Conservation (phyloP, 805 yeast species). For the Zygoascus flipseniorum region DNA sequence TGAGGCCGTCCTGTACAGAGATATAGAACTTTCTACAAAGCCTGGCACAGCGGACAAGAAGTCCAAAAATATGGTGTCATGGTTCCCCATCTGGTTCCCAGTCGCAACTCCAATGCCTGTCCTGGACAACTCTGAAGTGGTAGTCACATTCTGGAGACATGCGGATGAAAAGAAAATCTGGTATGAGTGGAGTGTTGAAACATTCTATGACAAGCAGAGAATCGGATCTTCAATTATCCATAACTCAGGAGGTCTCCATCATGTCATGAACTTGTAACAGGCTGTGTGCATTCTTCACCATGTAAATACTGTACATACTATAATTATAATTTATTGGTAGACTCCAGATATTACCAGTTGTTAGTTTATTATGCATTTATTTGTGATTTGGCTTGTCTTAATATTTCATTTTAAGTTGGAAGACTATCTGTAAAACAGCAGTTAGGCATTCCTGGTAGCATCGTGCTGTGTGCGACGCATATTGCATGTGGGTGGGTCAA, state of each 20-base stretch:
- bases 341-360: too few relatives aligned
- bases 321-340: too few relatives aligned
- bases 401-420: too few relatives aligned
- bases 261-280: conserved; percentile 15
- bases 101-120: conserved; percentile 43
- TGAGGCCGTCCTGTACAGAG: conserved; percentile 57
- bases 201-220: conserved; percentile 31
- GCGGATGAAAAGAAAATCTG: conserved; percentile 38
- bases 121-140: conserved; percentile 47
- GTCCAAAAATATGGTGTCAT: conserved; percentile 44
- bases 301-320: too few relatives aligned
- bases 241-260: conserved; percentile 21
- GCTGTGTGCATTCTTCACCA: not conserved
- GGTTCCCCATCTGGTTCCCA: conserved; percentile 67
- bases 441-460: too few relatives aligned
- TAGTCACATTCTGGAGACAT: conserved; percentile 43
- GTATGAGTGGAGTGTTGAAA: conserved; percentile 62
- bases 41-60: conserved; percentile 30
- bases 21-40: conserved; percentile 43
- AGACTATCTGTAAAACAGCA: too few relatives aligned
- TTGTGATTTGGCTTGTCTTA: too few relatives aligned
- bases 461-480: too few relatives aligned
- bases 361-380: too few relatives aligned
- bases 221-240: conserved; percentile 22
- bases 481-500: too few relatives aligned